phyloP scores from a whole-genome alignment of 331 rosid species.

The Erythrophleum ivorense region DNA sequence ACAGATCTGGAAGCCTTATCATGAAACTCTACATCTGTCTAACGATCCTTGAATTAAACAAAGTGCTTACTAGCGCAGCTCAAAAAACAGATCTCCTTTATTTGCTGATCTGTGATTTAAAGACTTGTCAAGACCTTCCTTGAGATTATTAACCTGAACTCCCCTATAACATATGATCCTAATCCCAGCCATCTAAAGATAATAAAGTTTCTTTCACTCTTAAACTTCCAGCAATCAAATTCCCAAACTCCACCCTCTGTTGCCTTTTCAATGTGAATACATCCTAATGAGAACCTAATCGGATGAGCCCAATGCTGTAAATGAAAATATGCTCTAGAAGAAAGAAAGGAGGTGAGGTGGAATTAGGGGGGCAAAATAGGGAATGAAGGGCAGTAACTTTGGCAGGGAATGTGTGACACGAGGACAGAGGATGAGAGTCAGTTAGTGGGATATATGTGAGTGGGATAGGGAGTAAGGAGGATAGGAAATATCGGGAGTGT shows the following conservation, averaged over 20 bases:
- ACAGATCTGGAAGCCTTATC: not conserved
- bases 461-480: not conserved
- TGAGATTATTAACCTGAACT: not conserved
- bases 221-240: not conserved
- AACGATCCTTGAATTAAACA: conserved; percentile 1
- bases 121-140: not conserved
- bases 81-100: not conserved
- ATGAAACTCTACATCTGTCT: conserved; percentile 14
- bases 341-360: no score
- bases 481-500: not conserved
- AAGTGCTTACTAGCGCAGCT: conserved; percentile 21
- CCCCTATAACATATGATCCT: not conserved
- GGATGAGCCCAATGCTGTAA: not conserved
- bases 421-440: not conserved
- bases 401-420: not conserved
- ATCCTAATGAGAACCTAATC: conserved; percentile 8
- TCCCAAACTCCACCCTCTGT: not conserved
- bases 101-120: conserved; percentile 13
- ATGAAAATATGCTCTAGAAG: not conserved
- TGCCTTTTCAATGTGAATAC: not conserved
- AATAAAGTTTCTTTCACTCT: not conserved
- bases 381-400: not conserved
- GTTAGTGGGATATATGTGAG: not conserved
- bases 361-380: no score
- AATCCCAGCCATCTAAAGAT: not conserved